Base-by-base conservation (phyloP, 441 rosid species). In the Erodium moschatum region DNA sequence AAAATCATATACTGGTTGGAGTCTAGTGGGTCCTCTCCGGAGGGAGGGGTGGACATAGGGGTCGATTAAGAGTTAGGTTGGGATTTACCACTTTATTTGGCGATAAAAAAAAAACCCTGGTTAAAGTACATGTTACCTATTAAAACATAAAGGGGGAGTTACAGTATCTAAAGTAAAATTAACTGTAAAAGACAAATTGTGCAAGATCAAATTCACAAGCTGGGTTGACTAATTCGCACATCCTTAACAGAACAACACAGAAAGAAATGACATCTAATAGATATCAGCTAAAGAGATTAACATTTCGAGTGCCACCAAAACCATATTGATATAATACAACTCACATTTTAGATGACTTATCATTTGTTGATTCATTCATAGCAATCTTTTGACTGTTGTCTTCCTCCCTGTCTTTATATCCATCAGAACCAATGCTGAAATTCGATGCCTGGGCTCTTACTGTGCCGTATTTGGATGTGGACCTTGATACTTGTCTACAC, bases 381-480 rank as follows among this genome's bases (percentile, higher is more conserved):
- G 67, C 67, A 33, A 66, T 81, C 68, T 78, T 81, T 52, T 78
- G 80, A 60, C 79, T 71, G 48, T 73, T 79, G 61, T 80, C 82
- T 60, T 88, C 87, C 69, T 83, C 85, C 69, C 73, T 71, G 31
- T 72, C 85, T 68, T 84, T 83, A 72, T 79, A 82, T 72, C 85
- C 85, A 44, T 86, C 93, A 8, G 95, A 84, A 62, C 96, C 98
- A 78, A 84, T 50, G 70, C 83, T 85, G 69, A 81, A 79, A 77
- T 84, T 78, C 65, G 96, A 87, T 70, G 93, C 93, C 31, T 78
- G 83, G 70, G 75, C 85, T 85, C 75, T 87, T 29, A 84, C 64
- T 13, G 67, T 76, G 69, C 78, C 31, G 50, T 72, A 68, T 1
- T 69, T 62, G 44, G 75, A 77, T 50, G 73, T 83, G 77, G 79